These are phyloP conservation scores for Neopestalotiopsis sp. DNA, from an alignment of 2,329 filamentous ascomycete species.

Conservation along the genomic window DNA sequence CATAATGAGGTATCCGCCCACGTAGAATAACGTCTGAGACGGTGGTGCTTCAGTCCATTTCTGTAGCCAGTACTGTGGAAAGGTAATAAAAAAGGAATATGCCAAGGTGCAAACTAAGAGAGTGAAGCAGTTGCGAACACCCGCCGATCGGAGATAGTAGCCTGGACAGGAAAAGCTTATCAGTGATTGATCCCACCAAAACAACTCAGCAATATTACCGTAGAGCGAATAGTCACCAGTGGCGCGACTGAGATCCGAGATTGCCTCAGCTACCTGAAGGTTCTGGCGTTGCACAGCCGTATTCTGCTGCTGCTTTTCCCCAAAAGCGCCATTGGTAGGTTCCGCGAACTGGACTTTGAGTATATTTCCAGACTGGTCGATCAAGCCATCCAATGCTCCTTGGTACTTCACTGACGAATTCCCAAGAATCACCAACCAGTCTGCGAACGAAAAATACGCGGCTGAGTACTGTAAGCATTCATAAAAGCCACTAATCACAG, in stretches of 20 bases:
- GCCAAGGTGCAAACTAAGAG: slow-evolving; percentile 31
- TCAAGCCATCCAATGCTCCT: slow-evolving; percentile 39
- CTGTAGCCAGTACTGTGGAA: slow-evolving; percentile 46
- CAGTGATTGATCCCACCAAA: neutral
- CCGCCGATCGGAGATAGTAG: slow-evolving; percentile 39
- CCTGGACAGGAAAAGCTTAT: slow-evolving; percentile 22
- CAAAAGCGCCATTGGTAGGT: neutral
- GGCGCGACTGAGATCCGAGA: slow-evolving; percentile 28
- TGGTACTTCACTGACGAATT: slow-evolving; percentile 42
- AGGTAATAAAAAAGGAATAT: slow-evolving; percentile 41
- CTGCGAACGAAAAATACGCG: slow-evolving; percentile 44
- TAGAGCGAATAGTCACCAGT: slow-evolving; percentile 44
- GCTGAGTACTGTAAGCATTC: slow-evolving; percentile 25
- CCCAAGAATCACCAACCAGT: slow-evolving; percentile 48
- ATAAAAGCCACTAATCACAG: neutral
- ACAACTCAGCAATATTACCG: slow-evolving; percentile 27
- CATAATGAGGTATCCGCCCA: slow-evolving; percentile 41
- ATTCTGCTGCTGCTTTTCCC: too few relatives aligned
- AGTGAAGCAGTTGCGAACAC: slow-evolving; percentile 32
- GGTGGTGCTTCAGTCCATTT: slow-evolving; percentile 41
- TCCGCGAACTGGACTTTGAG: neutral
- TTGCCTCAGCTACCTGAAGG: slow-evolving; percentile 20
- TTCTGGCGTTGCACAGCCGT: neutral
- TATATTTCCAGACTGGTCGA: neutral
- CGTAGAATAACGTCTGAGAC: slow-evolving; percentile 36